These are phyloP conservation scores for Brasenia schreberi DNA, from an alignment of 164 flowering plant genomes.

Conservation along the genomic window DNA sequence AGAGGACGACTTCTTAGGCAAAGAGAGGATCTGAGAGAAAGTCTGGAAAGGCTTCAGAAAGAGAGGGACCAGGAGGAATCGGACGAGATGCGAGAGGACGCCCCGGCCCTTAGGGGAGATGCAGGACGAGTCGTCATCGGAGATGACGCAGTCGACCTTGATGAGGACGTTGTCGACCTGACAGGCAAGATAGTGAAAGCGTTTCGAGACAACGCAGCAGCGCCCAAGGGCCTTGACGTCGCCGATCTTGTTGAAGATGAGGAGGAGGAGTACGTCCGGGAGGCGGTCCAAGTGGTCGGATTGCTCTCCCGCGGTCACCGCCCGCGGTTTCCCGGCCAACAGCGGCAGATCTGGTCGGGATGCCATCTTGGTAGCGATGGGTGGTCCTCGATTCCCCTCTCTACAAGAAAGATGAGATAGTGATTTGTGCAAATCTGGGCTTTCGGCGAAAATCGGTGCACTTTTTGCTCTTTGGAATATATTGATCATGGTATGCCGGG, in stretches of 20 bases:
- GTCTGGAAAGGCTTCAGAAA: slow-evolving; percentile 57
- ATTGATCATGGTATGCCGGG: too few relatives aligned
- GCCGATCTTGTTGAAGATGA: slow-evolving; percentile 70
- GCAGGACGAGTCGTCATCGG: slow-evolving; percentile 46
- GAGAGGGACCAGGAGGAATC: slow-evolving; percentile 36
- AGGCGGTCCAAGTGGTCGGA: slow-evolving; percentile 57
- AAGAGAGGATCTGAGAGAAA: slow-evolving; percentile 33
- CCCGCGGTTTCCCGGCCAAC: slow-evolving; percentile 8
- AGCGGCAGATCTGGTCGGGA: not conserved
- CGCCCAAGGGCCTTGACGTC: slow-evolving; percentile 82
- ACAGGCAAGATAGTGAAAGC: slow-evolving; percentile 59
- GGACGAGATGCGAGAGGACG: slow-evolving; percentile 19
- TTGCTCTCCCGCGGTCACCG: not conserved
- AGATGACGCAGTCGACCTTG: slow-evolving; percentile 79
- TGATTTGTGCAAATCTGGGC: not conserved
- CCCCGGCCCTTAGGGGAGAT: slow-evolving; percentile 33
- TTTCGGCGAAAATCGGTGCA: too few relatives aligned
- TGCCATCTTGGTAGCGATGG: not conserved
- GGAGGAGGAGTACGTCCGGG: slow-evolving; percentile 60
- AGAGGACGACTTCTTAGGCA: slow-evolving; percentile 17
- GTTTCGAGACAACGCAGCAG: slow-evolving; percentile 65
- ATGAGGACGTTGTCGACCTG: slow-evolving; percentile 77
- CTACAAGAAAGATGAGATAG: not conserved
- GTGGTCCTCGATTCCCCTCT: not conserved
- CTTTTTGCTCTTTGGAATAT: too few relatives aligned